Conservation (phyloP, 2,329 filamentous ascomycete species). For the Fusarium solani-melongenae region DNA sequence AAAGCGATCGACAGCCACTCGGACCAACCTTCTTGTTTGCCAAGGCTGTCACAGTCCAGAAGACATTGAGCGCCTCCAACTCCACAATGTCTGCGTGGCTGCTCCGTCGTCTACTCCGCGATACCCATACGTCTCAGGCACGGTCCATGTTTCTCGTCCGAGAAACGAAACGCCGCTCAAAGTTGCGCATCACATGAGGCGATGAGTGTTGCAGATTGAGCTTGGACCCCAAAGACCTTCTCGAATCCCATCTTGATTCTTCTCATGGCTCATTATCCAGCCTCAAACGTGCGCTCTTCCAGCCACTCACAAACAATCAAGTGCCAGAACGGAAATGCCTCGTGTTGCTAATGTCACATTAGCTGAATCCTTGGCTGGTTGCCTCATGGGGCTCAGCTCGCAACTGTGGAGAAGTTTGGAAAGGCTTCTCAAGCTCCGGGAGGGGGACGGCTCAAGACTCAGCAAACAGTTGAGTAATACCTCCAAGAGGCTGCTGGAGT, state of each 20-base stretch:
- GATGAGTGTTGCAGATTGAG: conserved; percentile 1
- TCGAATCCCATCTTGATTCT: neutral
- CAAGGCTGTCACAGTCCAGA: neutral
- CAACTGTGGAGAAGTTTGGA: neutral
- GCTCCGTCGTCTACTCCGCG: neutral
- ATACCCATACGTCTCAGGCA: neutral
- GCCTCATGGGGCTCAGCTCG: conserved; percentile 30
- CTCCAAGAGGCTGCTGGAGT: neutral
- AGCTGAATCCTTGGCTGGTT: conserved; percentile 23
- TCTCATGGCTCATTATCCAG: neutral
- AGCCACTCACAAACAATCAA: neutral
- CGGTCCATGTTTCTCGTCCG: neutral
- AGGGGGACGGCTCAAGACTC: neutral
- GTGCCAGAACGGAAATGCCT: conserved; percentile 1
- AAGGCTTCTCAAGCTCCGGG: neutral
- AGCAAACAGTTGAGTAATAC: neutral
- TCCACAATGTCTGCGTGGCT: neutral
- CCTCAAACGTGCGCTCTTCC: neutral
- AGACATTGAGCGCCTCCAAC: neutral
- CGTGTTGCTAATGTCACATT: conserved; percentile 17
- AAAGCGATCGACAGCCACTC: conserved; percentile 1
- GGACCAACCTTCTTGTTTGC: neutral
- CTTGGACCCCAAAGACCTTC: neutral
- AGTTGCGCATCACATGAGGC: conserved; percentile 12
- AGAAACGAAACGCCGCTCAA: conserved; percentile 1